Evolutionary conservation across 2,329 filamentous ascomycete genomes (phyloP).

Genomic region (Diplodia intermedia): DNA sequence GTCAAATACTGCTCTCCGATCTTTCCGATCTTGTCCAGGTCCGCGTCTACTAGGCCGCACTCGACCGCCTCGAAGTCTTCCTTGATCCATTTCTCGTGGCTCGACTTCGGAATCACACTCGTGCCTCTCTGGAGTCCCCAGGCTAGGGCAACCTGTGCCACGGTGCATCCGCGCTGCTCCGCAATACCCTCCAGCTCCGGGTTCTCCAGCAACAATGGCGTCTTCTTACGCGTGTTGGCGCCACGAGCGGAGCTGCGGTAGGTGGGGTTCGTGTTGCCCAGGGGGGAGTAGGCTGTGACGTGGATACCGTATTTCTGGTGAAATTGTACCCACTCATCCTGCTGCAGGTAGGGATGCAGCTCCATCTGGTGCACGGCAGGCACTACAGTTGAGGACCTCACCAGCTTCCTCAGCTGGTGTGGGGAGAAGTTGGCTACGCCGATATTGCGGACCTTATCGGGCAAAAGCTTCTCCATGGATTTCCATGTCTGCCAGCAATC

Average conservation of each 20-base stretch:
- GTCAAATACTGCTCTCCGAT: constrained; percentile 44
- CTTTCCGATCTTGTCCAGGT: constrained; percentile 45
- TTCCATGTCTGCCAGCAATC: constrained; percentile 64
- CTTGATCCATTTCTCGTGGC: constrained; percentile 50
- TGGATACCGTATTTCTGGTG: constrained; percentile 59
- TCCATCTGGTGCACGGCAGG: constrained; percentile 84
- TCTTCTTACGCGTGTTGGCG: constrained; percentile 34
- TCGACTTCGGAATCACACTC: constrained; percentile 55
- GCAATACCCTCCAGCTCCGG: constrained; percentile 51
- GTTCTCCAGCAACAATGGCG: constrained; percentile 52
- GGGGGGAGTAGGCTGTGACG: constrained; percentile 60
- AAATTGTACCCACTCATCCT: constrained; percentile 60
- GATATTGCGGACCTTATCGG: constrained; percentile 71
- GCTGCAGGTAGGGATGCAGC: constrained; percentile 73
- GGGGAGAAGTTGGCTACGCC: constrained; percentile 78
- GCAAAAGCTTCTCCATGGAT: constrained; percentile 67
- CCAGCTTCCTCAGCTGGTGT: constrained; percentile 56
- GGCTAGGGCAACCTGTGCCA: constrained; percentile 55
- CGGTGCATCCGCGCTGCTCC: constrained; percentile 50
- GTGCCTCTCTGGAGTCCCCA: constrained; percentile 59
- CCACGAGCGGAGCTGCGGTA: constrained; percentile 41
- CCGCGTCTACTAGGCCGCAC: constrained; percentile 48
- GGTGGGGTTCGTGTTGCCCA: constrained; percentile 57
- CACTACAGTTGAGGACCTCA: constrained; percentile 64
- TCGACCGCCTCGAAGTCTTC: constrained; percentile 52